Evolutionary conservation across 1,139 yeast species (phyloP).

Genomic region (Debaryomycetaceae sp.): DNA sequence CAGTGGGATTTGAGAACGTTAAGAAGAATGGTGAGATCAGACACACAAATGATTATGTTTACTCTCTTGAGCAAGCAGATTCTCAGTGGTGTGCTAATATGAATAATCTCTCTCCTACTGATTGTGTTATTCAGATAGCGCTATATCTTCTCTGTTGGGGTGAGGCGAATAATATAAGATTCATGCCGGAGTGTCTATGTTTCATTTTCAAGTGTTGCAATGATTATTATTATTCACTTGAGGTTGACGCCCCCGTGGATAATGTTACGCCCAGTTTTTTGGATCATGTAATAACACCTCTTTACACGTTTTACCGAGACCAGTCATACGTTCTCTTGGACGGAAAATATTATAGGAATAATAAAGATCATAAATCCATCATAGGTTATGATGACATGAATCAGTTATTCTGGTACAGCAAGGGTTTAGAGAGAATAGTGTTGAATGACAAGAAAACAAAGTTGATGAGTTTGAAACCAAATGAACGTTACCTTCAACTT

Average conservation of each 20-base stretch:
- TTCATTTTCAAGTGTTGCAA: conserved; percentile 76
- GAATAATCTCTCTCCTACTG: conserved; percentile 49
- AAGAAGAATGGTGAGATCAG: conserved; percentile 32
- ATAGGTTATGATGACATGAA: conserved; percentile 67
- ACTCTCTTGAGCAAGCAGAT: conserved; percentile 73
- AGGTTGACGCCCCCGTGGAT: conserved; percentile 22
- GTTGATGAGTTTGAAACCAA: conserved; percentile 41
- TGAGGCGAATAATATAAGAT: conserved; percentile 78
- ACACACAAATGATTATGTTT: conserved; percentile 33
- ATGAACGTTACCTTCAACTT: conserved; percentile 44
- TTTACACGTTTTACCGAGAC: conserved; percentile 58
- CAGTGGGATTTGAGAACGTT: conserved; percentile 54
- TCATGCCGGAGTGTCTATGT: conserved; percentile 83
- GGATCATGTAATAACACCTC: conserved; percentile 70
- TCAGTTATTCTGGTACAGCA: conserved; percentile 57
- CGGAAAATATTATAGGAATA: conserved; percentile 37
- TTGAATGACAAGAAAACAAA: conserved; percentile 32
- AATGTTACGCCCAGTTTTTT: conserved; percentile 38
- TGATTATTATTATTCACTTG: conserved; percentile 56
- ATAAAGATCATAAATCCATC: conserved; percentile 50
- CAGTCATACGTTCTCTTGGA: conserved; percentile 46
- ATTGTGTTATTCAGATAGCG: conserved; percentile 63
- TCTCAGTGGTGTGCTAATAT: conserved; percentile 68
- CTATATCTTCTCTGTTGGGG: conserved; percentile 82
- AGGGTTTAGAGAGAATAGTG: conserved; percentile 45